phyloP scores from a whole-genome alignment of 176 grass and related monocot genomes.

The Zoysia japonica region DNA sequence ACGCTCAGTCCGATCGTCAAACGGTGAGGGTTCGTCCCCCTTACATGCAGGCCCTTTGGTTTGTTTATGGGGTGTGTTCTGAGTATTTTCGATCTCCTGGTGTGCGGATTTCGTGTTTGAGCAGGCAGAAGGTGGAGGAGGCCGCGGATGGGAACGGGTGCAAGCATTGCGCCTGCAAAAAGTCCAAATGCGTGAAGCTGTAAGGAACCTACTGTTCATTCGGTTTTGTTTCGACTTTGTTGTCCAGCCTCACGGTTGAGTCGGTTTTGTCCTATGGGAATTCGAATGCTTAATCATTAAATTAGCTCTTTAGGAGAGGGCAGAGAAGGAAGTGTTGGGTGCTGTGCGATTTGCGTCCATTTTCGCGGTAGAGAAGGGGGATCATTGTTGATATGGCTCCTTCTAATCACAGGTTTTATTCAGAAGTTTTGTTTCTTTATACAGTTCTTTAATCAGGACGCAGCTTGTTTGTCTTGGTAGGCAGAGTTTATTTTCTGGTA shows the following conservation, averaged over 20 bases:
- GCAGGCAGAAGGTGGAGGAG: constrained; percentile 61
- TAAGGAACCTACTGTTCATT: constrained; percentile 32
- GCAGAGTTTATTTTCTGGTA: not conserved
- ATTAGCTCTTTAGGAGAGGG: not conserved
- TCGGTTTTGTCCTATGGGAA: not conserved
- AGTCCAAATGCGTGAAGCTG: constrained; percentile 77
- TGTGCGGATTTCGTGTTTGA: constrained; percentile 26
- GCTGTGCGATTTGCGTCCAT: constrained; percentile 16
- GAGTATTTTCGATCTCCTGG: not conserved
- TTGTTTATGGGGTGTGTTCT: not conserved
- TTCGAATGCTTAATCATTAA: not conserved
- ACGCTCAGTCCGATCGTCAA: constrained; percentile 45
- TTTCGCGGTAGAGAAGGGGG: not conserved
- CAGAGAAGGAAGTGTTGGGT: constrained; percentile 20
- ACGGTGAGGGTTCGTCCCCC: constrained; percentile 36
- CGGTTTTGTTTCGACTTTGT: constrained; percentile 5
- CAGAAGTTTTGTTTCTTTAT: not conserved
- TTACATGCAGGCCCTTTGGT: not conserved
- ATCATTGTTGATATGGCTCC: not conserved
- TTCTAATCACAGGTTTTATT: not conserved
- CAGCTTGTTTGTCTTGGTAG: not conserved
- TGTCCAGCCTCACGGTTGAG: not conserved
- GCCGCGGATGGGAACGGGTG: constrained; percentile 56
- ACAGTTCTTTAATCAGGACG: not conserved
- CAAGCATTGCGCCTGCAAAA: constrained; percentile 74